Conservation (phyloP, 352 stramenopile species). For the Phytophthora nicotianae region DNA sequence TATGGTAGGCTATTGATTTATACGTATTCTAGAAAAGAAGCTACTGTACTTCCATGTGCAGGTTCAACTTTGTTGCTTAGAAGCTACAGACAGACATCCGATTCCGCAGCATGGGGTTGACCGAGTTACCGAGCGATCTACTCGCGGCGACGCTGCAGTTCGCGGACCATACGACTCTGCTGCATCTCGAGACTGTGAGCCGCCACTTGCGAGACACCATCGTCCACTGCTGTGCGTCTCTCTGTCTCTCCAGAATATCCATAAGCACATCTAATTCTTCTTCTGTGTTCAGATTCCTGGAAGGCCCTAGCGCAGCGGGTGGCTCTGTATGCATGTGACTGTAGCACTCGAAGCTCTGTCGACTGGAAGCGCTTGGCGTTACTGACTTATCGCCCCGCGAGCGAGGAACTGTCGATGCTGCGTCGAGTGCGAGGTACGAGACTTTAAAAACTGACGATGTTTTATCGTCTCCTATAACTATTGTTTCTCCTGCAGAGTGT, state of each 20-base stretch:
- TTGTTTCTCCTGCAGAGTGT: slow-evolving; percentile 32
- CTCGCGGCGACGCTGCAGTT: slow-evolving; percentile 49
- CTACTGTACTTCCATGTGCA: slow-evolving; percentile 8
- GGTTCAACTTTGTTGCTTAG: slow-evolving; percentile 27
- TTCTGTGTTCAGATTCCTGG: slow-evolving; percentile 41
- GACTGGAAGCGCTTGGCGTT: slow-evolving; percentile 45
- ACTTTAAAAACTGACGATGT: no score
- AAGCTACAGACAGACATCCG: slow-evolving; percentile 26
- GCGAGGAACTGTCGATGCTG: slow-evolving; percentile 38
- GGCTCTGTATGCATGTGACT: slow-evolving; percentile 12
- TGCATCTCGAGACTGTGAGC: slow-evolving; percentile 38
- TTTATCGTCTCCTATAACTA: no score
- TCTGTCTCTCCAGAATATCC: not conserved
- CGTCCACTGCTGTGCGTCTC: slow-evolving; percentile 19
- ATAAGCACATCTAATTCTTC: slow-evolving; percentile 3
- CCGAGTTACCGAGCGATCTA: slow-evolving; percentile 48
- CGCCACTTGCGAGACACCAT: slow-evolving; percentile 20
- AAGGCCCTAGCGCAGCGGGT: slow-evolving; percentile 20
- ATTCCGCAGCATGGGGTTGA: slow-evolving; percentile 16
- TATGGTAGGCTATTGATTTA: no score
- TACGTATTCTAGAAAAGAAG: not conserved
- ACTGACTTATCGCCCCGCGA: slow-evolving; percentile 25
- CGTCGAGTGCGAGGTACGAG: slow-evolving; percentile 41
- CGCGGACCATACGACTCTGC: slow-evolving; percentile 37
- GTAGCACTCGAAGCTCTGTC: not conserved